Percentiles rank a stretch among this genome's conserved stretches.
Evolutionary conservation across 169 alveolate genomes (phyloP).

Genomic region (Plasmodium coatneyi): DNA sequence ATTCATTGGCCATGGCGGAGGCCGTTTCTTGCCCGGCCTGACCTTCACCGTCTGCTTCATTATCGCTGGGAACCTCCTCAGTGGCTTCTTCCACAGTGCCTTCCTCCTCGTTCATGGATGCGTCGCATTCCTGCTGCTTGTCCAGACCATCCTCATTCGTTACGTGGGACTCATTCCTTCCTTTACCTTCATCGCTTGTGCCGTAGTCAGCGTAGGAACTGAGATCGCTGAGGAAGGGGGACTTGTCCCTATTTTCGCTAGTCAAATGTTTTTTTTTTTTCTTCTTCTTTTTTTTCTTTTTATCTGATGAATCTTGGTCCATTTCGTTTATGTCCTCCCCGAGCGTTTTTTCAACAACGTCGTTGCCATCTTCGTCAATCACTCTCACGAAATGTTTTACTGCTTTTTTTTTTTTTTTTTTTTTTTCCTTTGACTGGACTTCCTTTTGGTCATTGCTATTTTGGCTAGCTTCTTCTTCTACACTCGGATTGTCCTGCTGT

Average conservation of each 20-base stretch:
- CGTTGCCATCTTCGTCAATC: background rate
- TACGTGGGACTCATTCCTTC: background rate
- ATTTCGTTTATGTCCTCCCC: background rate
- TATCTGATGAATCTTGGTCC: background rate
- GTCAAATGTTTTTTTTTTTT: background rate
- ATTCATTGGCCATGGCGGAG: slow-evolving; percentile 12
- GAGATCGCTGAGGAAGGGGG: slow-evolving; percentile 71
- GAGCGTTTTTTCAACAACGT: background rate
- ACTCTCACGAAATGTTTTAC: background rate
- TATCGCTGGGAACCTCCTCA: background rate
- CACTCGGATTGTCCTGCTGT: background rate
- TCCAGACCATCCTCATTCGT: background rate
- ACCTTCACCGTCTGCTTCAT: background rate
- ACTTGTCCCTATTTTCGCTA: slow-evolving; percentile 20
- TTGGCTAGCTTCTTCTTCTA: background rate
- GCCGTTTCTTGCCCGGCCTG: background rate
- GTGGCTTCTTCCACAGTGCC: background rate
- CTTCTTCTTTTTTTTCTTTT: background rate
- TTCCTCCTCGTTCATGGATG: background rate
- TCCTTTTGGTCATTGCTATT: slow-evolving; percentile 1
- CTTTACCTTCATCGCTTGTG: slow-evolving; percentile 47
- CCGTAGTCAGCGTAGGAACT: slow-evolving; percentile 65
- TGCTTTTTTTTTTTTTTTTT: slow-evolving; percentile 1
- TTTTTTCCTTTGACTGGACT: background rate
- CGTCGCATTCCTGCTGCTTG: background rate